These are phyloP conservation scores for Naumovozyma baii DNA, from an alignment of 805 yeast species.

Conservation along the genomic window DNA sequence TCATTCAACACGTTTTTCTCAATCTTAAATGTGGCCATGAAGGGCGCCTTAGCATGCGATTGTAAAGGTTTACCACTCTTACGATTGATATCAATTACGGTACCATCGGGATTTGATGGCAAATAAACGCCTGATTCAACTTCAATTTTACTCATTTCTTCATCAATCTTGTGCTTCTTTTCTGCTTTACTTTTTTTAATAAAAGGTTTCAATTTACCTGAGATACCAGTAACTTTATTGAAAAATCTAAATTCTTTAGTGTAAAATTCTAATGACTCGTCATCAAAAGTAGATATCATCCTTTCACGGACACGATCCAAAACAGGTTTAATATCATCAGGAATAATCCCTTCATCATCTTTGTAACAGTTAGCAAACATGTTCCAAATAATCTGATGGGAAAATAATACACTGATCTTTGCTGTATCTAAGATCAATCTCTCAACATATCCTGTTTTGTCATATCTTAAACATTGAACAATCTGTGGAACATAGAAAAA, in stretches of 20 bases:
- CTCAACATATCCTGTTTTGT: constrained; percentile 74
- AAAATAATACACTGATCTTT: constrained; percentile 78
- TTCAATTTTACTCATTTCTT: constrained; percentile 74
- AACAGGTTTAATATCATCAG: constrained; percentile 74
- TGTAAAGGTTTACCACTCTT: constrained; percentile 90
- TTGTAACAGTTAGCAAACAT: constrained; percentile 87
- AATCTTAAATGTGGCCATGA: constrained; percentile 90
- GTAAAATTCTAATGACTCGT: constrained; percentile 56
- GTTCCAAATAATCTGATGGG: constrained; percentile 98
- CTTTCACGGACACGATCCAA: constrained; percentile 61
- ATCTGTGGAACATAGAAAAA: constrained; percentile 97
- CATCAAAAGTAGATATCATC: constrained; percentile 54
- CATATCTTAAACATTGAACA: constrained; percentile 84
- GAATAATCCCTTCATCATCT: constrained; percentile 76
- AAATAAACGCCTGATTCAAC: constrained; percentile 78
- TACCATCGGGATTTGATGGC: constrained; percentile 95
- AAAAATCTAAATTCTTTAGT: constrained; percentile 81
- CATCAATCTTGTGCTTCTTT: constrained; percentile 90
- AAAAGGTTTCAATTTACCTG: constrained; percentile 90
- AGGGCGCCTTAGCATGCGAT: constrained; percentile 98
- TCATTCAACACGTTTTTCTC: constrained; percentile 41
- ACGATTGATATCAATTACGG: constrained; percentile 83
- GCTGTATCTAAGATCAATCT: constrained; percentile 88
- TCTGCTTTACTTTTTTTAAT: constrained; percentile 93
- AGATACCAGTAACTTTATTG: constrained; percentile 81